Conservation (phyloP, 2,329 filamentous ascomycete species). For the Podosphaera fusca region DNA sequence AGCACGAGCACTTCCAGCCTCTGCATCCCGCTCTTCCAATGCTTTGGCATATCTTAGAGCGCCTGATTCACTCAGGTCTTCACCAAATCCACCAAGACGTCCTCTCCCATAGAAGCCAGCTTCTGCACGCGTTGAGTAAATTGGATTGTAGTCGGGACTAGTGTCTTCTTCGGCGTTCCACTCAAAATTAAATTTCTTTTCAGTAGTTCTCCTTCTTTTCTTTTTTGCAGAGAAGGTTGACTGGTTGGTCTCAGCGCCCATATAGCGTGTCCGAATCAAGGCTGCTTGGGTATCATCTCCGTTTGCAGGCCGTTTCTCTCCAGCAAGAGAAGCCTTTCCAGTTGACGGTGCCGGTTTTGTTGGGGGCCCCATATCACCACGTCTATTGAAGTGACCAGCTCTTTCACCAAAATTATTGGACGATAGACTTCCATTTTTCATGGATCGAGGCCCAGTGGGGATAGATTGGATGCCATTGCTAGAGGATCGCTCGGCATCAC, state of each 20-base stretch:
- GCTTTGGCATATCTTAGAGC: slow-evolving; percentile 38
- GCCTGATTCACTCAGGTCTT: slow-evolving; percentile 31
- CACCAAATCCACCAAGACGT: slow-evolving; percentile 40
- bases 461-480: slow-evolving; percentile 18
- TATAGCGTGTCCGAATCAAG: slow-evolving; percentile 60
- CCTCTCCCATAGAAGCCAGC: slow-evolving; percentile 48
- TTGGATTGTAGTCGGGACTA: slow-evolving; percentile 56
- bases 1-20: slow-evolving; percentile 55
- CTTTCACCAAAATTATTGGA: slow-evolving; percentile 20
- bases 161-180: slow-evolving; percentile 95
- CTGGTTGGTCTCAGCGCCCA: slow-evolving; percentile 70
- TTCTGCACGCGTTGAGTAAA: slow-evolving; percentile 47
- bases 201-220: slow-evolving; percentile 76
- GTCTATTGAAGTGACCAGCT: slow-evolving; percentile 7
- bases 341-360: slow-evolving; percentile 10
- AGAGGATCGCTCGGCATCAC: slow-evolving; percentile 5
- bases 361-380: slow-evolving; percentile 12
- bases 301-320: slow-evolving; percentile 17
- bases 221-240: slow-evolving; percentile 88
- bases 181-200: slow-evolving; percentile 97
- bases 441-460: slow-evolving; percentile 51
- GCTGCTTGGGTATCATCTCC: slow-evolving; percentile 46
- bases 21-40: slow-evolving; percentile 50
- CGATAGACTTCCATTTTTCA: slow-evolving; percentile 28
- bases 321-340: slow-evolving; percentile 15